Percentiles rank a stretch among this genome's conserved stretches.
Conservation (phyloP, 495 filamentous ascomycete genomes). For the Penicillium desertorum region DNA sequence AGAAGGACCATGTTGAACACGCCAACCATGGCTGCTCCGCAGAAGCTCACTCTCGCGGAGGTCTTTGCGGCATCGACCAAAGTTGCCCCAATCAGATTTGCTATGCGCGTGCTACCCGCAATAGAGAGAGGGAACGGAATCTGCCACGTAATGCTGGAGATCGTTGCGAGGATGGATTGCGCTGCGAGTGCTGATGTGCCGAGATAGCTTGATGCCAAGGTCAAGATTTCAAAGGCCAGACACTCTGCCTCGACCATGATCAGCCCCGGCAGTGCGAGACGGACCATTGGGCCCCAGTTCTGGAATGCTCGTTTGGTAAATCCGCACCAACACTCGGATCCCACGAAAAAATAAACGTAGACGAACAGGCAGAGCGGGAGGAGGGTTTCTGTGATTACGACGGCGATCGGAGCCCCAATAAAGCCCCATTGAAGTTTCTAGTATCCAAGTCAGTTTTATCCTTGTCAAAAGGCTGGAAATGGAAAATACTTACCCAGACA, state of each 20-base stretch:
- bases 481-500: slow-evolving; percentile 57
- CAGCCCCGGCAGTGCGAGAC: slow-evolving; percentile 79
- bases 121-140: slow-evolving; percentile 67
- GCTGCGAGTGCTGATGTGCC: slow-evolving; percentile 68
- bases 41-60: slow-evolving; percentile 67
- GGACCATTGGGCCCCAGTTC: slow-evolving; percentile 88
- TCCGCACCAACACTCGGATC: slow-evolving; percentile 75
- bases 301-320: slow-evolving; percentile 65
- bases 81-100: slow-evolving; percentile 67
- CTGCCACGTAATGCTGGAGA: slow-evolving; percentile 62
- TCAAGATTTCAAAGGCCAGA: slow-evolving; percentile 80
- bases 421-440: slow-evolving; percentile 74
- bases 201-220: slow-evolving; percentile 68
- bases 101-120: slow-evolving; percentile 61
- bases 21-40: slow-evolving; percentile 65
- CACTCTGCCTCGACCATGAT: slow-evolving; percentile 92
- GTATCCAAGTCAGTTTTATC: slow-evolving; percentile 7
- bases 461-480: background rate
- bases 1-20: slow-evolving; percentile 73
- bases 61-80: slow-evolving; percentile 68
- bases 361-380: slow-evolving; percentile 71
- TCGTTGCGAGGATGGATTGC: slow-evolving; percentile 63
- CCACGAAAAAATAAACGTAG: slow-evolving; percentile 61
- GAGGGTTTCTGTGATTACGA: slow-evolving; percentile 78
- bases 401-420: slow-evolving; percentile 79